Percentiles rank a stretch among this genome's conserved stretches.
phyloP scores from a whole-genome alignment of 352 stramenopile genomes.

The Phytophthora nicotianae region DNA sequence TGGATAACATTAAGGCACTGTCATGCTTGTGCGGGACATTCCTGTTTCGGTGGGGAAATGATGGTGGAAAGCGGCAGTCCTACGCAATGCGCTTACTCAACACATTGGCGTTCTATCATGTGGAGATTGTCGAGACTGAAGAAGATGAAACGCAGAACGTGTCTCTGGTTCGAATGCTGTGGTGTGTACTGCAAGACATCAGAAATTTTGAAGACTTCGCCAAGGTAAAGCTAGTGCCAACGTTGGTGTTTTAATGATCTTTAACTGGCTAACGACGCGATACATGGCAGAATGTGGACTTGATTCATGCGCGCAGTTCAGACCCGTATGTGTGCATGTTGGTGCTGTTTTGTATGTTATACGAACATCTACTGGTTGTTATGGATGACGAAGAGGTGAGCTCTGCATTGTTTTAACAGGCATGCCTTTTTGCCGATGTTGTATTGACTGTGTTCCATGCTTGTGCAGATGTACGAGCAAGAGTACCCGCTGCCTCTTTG shows the following conservation, averaged over 20 bases:
- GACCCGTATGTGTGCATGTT: constrained; percentile 59
- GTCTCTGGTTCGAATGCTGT: constrained; percentile 59
- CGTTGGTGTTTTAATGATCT: not conserved
- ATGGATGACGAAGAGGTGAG: constrained; percentile 75
- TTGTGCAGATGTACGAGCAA: constrained; percentile 66
- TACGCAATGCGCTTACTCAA: constrained; percentile 65
- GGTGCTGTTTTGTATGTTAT: constrained; percentile 60
- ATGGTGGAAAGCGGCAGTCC: constrained; percentile 42
- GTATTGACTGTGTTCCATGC: constrained; percentile 3
- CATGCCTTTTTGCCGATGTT: not conserved
- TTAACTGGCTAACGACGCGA: constrained; percentile 9
- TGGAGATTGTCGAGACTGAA: constrained; percentile 22
- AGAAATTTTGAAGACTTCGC: constrained; percentile 58
- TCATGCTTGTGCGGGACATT: constrained; percentile 55
- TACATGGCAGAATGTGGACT: constrained; percentile 45
- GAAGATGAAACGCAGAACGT: constrained; percentile 13
- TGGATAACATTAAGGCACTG: constrained; percentile 52
- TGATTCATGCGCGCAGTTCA: constrained; percentile 40
- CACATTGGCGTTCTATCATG: constrained; percentile 60
- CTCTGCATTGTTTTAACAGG: not conserved
- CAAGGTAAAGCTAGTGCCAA: constrained; percentile 36
- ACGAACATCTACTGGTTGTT: constrained; percentile 69
- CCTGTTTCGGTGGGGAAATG: constrained; percentile 59
- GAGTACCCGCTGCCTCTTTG: constrained; percentile 67
- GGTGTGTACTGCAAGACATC: constrained; percentile 66